Conservation (phyloP, 176 grass and related monocot genomes). For the Puccinellia tenuiflora region DNA sequence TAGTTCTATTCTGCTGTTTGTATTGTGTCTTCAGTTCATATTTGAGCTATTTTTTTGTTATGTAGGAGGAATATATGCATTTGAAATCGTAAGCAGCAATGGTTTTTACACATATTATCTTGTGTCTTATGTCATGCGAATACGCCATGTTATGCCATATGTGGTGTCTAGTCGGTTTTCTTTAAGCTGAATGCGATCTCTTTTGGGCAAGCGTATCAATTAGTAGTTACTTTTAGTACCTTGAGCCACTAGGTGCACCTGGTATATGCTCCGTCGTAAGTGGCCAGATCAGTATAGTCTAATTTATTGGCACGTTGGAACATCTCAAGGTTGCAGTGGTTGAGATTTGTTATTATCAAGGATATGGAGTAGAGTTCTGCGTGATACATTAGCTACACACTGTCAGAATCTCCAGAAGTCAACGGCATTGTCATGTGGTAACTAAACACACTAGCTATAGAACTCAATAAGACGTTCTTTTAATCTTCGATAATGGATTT, state of each 20-base stretch:
- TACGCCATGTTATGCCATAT: neutral
- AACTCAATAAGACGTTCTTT: neutral
- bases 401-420: neutral
- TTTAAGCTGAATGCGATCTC: neutral
- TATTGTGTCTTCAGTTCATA: neutral
- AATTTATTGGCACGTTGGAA: neutral
- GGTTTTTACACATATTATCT: neutral
- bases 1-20: neutral
- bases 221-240: neutral
- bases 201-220: neutral
- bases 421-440: neutral
- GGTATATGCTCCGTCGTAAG: neutral
- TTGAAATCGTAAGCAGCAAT: neutral
- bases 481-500: neutral
- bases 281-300: neutral
- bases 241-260: neutral
- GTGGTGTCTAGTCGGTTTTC: neutral
- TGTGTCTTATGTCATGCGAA: neutral
- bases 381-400: neutral
- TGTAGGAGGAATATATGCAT: neutral
- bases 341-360: slow-evolving; percentile 1
- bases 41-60: neutral
- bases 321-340: neutral
- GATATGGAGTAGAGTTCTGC: neutral
- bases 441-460: neutral